Percentiles rank a stretch among this genome's conserved stretches.
Conservation (phyloP, 805 yeast species). For the Kodamaea leandrae region DNA sequence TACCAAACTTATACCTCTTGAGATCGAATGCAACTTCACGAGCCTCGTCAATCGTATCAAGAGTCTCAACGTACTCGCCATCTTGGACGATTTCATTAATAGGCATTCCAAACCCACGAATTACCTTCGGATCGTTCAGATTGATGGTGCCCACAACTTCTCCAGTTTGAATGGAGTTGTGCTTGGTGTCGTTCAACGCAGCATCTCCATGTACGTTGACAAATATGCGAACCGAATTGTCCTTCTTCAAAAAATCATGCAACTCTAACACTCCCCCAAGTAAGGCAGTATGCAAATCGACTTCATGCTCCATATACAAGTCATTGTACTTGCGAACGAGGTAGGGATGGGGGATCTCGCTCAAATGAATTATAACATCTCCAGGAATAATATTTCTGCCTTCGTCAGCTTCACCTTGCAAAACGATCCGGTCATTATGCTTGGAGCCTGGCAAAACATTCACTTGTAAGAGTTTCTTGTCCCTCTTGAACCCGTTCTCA, state of each 20-base stretch:
- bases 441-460: conserved; percentile 56
- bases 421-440: conserved; percentile 49
- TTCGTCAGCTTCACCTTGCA: conserved; percentile 66
- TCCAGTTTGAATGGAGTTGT: conserved; percentile 29
- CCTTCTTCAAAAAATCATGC: conserved; percentile 31
- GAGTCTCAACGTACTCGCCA: conserved; percentile 27
- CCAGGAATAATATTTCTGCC: conserved; percentile 60
- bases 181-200: conserved; percentile 12
- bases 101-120: conserved; percentile 65
- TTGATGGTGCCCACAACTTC: conserved; percentile 53
- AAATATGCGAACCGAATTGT: conserved; percentile 26
- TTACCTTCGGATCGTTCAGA: conserved; percentile 47
- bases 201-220: conserved; percentile 37
- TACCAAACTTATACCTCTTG: conserved; percentile 27
- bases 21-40: conserved; percentile 20
- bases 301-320: conserved; percentile 41
- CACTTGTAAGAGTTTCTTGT: conserved; percentile 50
- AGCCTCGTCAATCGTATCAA: conserved; percentile 14
- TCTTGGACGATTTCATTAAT: conserved; percentile 24
- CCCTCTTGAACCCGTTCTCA: conserved; percentile 44
- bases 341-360: conserved; percentile 35
- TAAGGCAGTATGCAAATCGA: conserved; percentile 54
- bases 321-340: conserved; percentile 46
- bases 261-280: conserved; percentile 52
- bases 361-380: conserved; percentile 58